Evolutionary conservation across 2,329 filamentous ascomycete genomes (phyloP).

Genomic region (Aspergillus sp.): DNA sequence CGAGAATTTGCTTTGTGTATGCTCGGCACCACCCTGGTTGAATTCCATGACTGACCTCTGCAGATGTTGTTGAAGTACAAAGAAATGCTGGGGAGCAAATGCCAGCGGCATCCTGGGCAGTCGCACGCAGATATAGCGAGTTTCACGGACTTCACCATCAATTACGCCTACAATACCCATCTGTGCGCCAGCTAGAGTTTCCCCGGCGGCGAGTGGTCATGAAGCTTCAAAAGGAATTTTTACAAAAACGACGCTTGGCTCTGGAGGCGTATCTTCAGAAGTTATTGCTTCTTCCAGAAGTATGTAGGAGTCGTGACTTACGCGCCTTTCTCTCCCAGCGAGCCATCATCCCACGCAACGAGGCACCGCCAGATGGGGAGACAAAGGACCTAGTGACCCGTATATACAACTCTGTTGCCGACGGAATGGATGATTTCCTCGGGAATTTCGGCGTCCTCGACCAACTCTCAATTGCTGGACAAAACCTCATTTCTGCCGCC

Average conservation of each 20-base stretch:
- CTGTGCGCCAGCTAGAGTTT: slow-evolving; percentile 86
- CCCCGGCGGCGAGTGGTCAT: slow-evolving; percentile 89
- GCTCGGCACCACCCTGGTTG: slow-evolving; percentile 15
- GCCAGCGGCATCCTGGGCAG: slow-evolving; percentile 90
- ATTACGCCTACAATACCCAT: slow-evolving; percentile 78
- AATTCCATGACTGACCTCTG: neutral
- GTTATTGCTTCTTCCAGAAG: slow-evolving; percentile 81
- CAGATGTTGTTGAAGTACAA: slow-evolving; percentile 83
- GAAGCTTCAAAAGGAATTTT: slow-evolving; percentile 93
- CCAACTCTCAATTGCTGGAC: slow-evolving; percentile 86
- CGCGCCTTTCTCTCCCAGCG: slow-evolving; percentile 88
- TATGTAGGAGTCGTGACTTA: slow-evolving; percentile 89
- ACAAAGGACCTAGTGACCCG: slow-evolving; percentile 82
- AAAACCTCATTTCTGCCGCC: slow-evolving; percentile 67
- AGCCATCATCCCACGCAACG: slow-evolving; percentile 69
- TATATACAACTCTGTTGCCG: slow-evolving; percentile 93
- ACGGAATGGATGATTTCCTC: slow-evolving; percentile 96
- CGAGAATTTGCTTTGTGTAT: slow-evolving; percentile 85
- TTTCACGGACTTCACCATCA: slow-evolving; percentile 95
- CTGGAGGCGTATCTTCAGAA: slow-evolving; percentile 83
- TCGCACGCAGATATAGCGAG: slow-evolving; percentile 92
- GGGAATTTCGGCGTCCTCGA: slow-evolving; percentile 95
- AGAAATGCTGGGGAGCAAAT: slow-evolving; percentile 91
- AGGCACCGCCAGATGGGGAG: slow-evolving; percentile 62
- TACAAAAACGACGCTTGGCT: slow-evolving; percentile 80